A percentile compares a stretch with the other conserved stretches of the same genome.
Conservation (phyloP, 2,329 filamentous ascomycete species). For the Colletotrichum sp. region DNA sequence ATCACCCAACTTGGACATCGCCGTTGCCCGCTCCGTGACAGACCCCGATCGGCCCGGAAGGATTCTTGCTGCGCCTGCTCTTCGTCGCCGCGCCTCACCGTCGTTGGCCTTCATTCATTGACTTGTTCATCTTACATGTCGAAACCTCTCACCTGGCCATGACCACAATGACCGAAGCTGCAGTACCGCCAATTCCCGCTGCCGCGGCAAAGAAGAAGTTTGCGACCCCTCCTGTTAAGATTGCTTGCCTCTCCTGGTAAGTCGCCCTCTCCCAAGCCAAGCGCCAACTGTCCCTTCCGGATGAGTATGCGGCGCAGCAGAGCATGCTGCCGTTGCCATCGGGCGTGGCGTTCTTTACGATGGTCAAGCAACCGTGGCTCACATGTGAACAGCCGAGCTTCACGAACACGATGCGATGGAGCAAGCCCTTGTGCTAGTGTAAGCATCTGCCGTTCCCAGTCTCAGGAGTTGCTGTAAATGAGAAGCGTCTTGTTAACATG, state of each 20-base stretch:
- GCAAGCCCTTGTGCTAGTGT: conserved; percentile 48
- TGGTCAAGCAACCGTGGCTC: not conserved
- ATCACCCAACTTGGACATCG: not conserved
- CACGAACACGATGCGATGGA: conserved; percentile 52
- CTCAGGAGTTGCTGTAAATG: not conserved
- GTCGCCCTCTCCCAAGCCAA: conserved; percentile 19
- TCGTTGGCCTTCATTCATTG: not conserved
- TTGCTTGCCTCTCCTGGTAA: conserved; percentile 56
- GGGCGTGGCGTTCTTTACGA: not conserved
- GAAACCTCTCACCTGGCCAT: not conserved
- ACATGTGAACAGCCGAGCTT: conserved; percentile 39
- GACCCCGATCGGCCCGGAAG: conserved; percentile 4
- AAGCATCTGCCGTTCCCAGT: conserved; percentile 23
- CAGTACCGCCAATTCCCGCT: conserved; percentile 1
- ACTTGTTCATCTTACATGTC: not conserved
- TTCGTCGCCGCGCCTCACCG: not conserved
- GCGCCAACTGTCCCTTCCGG: no score
- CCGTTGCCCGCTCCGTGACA: conserved; percentile 7
- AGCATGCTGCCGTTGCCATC: not conserved
- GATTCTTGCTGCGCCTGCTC: not conserved
- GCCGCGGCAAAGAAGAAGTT: conserved; percentile 41
- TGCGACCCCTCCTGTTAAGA: conserved; percentile 52
- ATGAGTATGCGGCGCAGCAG: not conserved
- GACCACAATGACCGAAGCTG: conserved; percentile 23
- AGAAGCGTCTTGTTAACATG: conserved; percentile 15